phyloP scores from a whole-genome alignment of 1,284 basidiomycete genomes.

The Cutaneotrichosporon arboriforme region DNA sequence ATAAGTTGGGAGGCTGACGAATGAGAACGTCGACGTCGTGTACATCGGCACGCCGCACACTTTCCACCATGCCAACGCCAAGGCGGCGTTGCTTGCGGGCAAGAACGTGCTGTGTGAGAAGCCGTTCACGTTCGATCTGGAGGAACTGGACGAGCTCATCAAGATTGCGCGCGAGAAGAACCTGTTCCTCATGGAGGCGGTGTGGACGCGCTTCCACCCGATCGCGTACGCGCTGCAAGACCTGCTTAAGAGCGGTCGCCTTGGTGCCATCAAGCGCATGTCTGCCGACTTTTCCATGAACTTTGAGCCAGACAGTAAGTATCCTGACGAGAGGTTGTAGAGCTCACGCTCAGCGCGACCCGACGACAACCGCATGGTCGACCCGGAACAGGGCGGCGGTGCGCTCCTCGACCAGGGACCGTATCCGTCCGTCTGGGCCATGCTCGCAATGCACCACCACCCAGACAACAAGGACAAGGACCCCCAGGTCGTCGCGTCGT shows the following conservation, averaged over 20 bases:
- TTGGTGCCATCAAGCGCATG: conserved; percentile 46
- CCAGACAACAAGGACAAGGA: conserved; percentile 56
- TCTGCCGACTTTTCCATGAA: conserved; percentile 69
- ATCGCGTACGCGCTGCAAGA: conserved; percentile 45
- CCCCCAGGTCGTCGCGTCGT: conserved; percentile 50
- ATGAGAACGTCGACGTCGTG: conserved; percentile 68
- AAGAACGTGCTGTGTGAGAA: conserved; percentile 88
- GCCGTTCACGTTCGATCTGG: conserved; percentile 51
- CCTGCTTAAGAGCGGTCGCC: conserved; percentile 38
- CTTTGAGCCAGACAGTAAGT: conserved; percentile 64
- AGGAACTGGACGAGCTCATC: conserved; percentile 57
- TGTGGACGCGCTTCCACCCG: conserved; percentile 49
- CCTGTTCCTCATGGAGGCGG: conserved; percentile 76
- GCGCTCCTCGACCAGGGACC: conserved; percentile 77
- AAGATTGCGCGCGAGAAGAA: conserved; percentile 66
- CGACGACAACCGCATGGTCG: conserved; percentile 62
- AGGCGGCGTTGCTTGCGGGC: conserved; percentile 67
- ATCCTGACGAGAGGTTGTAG: conserved; percentile 9
- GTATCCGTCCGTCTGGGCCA: conserved; percentile 77
- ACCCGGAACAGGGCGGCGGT: conserved; percentile 76
- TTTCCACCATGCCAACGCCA: conserved; percentile 70
- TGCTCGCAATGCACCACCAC: conserved; percentile 72
- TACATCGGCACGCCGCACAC: conserved; percentile 87
- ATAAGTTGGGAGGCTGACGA: no score
- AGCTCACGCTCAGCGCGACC: conserved; percentile 16